Base-by-base conservation (phyloP, 164 flowering plant species). In the Protea cynaroides region DNA sequence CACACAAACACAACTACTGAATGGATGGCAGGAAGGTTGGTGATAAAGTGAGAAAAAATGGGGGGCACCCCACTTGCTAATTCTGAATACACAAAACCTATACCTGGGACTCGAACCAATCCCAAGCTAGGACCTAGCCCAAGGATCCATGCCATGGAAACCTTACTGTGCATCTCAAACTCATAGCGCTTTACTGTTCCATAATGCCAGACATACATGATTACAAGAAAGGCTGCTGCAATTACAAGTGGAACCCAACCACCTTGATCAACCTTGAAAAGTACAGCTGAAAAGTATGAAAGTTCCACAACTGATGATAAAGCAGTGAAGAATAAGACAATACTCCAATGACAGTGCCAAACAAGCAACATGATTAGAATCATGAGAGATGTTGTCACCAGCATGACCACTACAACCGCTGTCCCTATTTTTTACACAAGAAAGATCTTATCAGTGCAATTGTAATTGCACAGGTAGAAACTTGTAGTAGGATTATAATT, bases 221-320 rank as follows among this genome's bases (percentile, higher is more conserved):
- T 79, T 58, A 92, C 1, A 15, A 89, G 80, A 71, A 88, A 89
- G 38, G 82, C 85, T 15, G 84, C 89, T 14, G 99, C 88, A 21
- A 92, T 89, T 36, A 82, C 96, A 12, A 95, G 93, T 0, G 99
- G 97, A 56, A 88, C 97, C 97, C 97, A 92, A 1, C 99, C 99
- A 51, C 99, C 99, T 82, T 95, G 97, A 60, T 84, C 81, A n/a
- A 95, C 61, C 77, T 95, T 95, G 67, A 84, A 78, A 55, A 95
- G 82, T 36, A 89, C 90, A 0, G 97, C 85, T 21, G 88, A 84
- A 67, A 92, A 75, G 70, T 90, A 92, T 0, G 84, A 75, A 43
- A 80, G 70, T 62, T 92, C 98, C 34, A 92, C 92, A 10, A 76
- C 38, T 54, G 86, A 68, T 12, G 96, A 92, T n/a, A 85, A 70